Conservation (phyloP, 1,284 basidiomycete species). For the Irpex sp. region DNA sequence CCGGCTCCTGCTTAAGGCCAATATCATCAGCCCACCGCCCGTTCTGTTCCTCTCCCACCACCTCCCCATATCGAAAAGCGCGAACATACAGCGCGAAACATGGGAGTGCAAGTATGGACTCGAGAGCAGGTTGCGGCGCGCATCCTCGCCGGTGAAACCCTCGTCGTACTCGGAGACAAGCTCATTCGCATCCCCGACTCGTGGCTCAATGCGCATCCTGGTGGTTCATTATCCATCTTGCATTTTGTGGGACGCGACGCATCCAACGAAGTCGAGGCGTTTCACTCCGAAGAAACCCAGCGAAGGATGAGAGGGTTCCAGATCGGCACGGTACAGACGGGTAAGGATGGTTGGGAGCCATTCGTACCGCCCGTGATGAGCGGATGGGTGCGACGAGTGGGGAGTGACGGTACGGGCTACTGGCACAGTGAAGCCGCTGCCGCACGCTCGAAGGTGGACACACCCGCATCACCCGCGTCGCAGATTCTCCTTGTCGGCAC, state of each 20-base stretch:
- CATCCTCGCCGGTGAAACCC: conserved; percentile 74
- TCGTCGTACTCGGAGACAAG: conserved; percentile 77
- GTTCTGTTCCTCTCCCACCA: conserved; percentile 1
- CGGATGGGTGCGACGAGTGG: conserved; percentile 66
- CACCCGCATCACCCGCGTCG: conserved; percentile 37
- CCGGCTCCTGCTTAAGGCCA: not conserved
- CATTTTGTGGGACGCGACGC: conserved; percentile 98
- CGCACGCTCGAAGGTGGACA: conserved; percentile 32
- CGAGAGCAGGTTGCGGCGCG: conserved; percentile 60
- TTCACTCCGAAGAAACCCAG: conserved; percentile 74
- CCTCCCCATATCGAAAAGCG: not conserved
- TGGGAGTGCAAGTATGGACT: conserved; percentile 38
- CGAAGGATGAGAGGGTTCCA: conserved; percentile 68
- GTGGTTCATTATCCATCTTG: conserved; percentile 85
- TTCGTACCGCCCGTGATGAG: conserved; percentile 87
- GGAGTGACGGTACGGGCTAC: conserved; percentile 36
- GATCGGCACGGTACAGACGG: conserved; percentile 68
- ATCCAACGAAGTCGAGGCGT: conserved; percentile 91
- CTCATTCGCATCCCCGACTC: conserved; percentile 80
- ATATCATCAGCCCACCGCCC: not conserved
- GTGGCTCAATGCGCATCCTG: conserved; percentile 89
- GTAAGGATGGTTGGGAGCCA: conserved; percentile 67
- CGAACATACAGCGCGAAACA: conserved; percentile 3
- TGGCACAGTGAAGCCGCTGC: conserved; percentile 66
- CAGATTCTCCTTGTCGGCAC: conserved; percentile 61